Percentiles rank a stretch among this genome's conserved stretches.
phyloP scores from a whole-genome alignment of 129 eudicot species.

The Flaveria ramosissima region DNA sequence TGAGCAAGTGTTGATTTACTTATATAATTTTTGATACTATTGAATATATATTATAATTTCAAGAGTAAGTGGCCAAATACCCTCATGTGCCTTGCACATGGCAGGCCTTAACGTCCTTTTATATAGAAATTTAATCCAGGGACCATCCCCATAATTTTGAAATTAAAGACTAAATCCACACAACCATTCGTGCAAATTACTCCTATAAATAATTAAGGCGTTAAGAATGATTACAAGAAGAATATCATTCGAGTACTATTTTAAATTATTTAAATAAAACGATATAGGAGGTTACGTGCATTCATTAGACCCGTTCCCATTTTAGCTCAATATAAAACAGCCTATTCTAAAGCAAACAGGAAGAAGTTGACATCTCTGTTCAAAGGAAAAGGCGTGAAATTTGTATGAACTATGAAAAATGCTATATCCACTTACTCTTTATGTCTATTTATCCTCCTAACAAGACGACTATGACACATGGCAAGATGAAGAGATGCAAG shows the following conservation, averaged over 20 bases:
- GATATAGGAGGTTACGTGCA: neutral
- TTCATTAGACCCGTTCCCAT: neutral
- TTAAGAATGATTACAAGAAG: neutral
- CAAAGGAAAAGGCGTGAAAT: constrained; percentile 18
- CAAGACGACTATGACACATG: neutral
- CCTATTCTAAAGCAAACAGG: neutral
- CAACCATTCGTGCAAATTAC: neutral
- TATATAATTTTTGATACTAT: neutral
- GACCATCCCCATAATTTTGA: neutral
- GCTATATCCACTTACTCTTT: neutral
- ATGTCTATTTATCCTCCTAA: neutral
- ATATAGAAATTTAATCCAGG: neutral
- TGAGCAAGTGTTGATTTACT: no score
- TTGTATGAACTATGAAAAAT: neutral
- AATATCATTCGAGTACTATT: neutral
- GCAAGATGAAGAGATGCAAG: neutral
- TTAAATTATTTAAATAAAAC: neutral
- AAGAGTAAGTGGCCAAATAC: neutral
- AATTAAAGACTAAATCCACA: neutral
- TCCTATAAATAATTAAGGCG: neutral
- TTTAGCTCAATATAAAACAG: neutral
- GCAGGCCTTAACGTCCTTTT: neutral
- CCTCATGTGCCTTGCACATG: neutral
- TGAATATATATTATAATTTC: no score
- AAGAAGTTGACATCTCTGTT: no score